A percentile compares a stretch with the other conserved stretches of the same genome.
These are phyloP conservation scores for Suillus lakei DNA, from an alignment of 768 basidiomycete genomes.

Conservation along the genomic window DNA sequence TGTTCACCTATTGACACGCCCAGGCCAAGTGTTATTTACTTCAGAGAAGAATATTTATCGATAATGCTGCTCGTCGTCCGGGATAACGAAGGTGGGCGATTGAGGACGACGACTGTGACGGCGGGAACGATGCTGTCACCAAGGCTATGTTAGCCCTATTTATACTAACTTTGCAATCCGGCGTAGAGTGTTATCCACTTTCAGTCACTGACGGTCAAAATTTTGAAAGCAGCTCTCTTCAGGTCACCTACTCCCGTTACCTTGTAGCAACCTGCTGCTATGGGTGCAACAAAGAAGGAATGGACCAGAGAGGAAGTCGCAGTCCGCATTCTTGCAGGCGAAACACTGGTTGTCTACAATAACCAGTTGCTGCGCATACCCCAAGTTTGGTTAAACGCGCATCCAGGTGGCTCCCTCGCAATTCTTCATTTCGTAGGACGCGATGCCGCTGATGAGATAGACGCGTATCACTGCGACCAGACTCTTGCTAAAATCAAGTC, in stretches of 20 bases:
- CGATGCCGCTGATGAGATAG: conserved; percentile 93
- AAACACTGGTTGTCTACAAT: conserved; percentile 75
- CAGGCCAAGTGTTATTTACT: conserved; percentile 5
- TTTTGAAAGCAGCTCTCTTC: neutral
- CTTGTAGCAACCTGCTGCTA: conserved; percentile 16
- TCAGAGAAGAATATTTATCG: neutral
- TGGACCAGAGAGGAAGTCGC: conserved; percentile 66
- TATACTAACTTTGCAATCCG: neutral
- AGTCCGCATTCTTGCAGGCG: conserved; percentile 73
- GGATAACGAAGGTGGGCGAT: conserved; percentile 11
- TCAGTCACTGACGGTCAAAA: neutral
- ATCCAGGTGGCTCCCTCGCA: conserved; percentile 89
- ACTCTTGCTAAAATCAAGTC: conserved; percentile 33
- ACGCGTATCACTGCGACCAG: conserved; percentile 79
- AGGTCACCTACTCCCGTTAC: neutral
- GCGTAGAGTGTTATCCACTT: conserved; percentile 2
- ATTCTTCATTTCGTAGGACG: conserved; percentile 95
- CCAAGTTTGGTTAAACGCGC: conserved; percentile 75
- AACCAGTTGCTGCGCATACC: conserved; percentile 69
- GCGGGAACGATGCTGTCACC: conserved; percentile 9
- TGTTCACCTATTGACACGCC: conserved; percentile 31
- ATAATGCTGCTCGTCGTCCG: neutral
- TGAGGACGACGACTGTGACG: conserved; percentile 12
- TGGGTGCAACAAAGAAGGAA: conserved; percentile 35
- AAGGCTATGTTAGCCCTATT: conserved; percentile 5